These are phyloP conservation scores for Backusella tarrabulga DNA, from an alignment of 192 early-diverging fungal species.

Conservation along the genomic window DNA sequence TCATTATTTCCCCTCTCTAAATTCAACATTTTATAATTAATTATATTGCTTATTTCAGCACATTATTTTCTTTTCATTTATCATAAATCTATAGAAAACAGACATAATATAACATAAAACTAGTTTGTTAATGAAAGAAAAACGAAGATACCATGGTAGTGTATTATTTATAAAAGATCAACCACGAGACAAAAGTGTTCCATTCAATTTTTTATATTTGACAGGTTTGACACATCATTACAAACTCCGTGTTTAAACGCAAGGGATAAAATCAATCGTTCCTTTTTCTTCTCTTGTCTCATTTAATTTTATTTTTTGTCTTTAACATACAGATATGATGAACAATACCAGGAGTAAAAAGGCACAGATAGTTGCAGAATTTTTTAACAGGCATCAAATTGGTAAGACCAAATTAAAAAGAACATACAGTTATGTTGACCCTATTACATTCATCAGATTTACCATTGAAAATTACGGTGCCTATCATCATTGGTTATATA, in stretches of 20 bases:
- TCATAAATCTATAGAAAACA: not conserved
- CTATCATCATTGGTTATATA: slow-evolving; percentile 24
- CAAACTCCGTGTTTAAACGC: not conserved
- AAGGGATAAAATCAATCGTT: not conserved
- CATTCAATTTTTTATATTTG: not conserved
- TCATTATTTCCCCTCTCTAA: not conserved
- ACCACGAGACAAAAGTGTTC: not conserved
- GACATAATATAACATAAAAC: not conserved
- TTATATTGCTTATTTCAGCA: not conserved
- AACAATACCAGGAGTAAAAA: not conserved
- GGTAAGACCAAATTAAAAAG: slow-evolving; percentile 17
- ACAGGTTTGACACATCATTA: not conserved
- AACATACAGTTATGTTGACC: not conserved
- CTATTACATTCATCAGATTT: not conserved
- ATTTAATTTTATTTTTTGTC: not conserved
- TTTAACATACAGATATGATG: not conserved
- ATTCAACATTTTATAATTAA: not conserved
- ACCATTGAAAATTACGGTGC: not conserved
- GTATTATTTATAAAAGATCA: not conserved
- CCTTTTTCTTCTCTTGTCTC: not conserved
- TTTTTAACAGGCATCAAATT: slow-evolving; percentile 34
- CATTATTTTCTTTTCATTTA: not conserved
- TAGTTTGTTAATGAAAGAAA: not conserved
- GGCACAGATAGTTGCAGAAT: not conserved
- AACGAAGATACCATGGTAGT: not conserved